Conservation (phyloP, 2,329 filamentous ascomycete species). For the Pseudogymnoascus sp. region DNA sequence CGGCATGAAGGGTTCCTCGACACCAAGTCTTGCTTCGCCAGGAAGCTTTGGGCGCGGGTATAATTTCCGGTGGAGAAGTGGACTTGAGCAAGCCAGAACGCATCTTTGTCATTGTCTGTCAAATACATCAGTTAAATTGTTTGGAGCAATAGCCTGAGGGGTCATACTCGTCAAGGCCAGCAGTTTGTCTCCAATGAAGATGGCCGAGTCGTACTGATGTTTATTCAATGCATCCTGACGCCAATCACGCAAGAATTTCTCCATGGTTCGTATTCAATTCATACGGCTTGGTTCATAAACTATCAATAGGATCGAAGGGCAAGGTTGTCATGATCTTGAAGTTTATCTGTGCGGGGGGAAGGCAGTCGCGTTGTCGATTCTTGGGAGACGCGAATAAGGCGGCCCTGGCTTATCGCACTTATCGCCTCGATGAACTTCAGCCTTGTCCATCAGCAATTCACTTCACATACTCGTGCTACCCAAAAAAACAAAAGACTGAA, state of each 20-base stretch:
- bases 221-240: conserved; percentile 91
- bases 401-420: not conserved
- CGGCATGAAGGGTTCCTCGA: conserved; percentile 76
- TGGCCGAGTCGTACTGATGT: conserved; percentile 91
- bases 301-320: not conserved
- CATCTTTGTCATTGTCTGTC: conserved; percentile 83
- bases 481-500: too few relatives aligned
- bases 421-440: not conserved
- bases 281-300: not conserved
- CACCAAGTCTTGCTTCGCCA: conserved; percentile 77
- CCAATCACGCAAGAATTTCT: conserved; percentile 89
- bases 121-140: conserved; percentile 2
- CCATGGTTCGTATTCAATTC: conserved; percentile 51
- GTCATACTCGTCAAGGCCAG: conserved; percentile 79
- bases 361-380: conserved; percentile 3
- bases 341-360: not conserved
- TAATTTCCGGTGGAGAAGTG: conserved; percentile 96
- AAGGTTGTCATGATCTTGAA: not conserved
- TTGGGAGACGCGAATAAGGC: not conserved
- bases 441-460: not conserved
- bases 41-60: conserved; percentile 78
- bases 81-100: conserved; percentile 96
- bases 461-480: not conserved
- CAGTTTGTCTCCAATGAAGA: conserved; percentile 96
- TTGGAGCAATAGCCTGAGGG: not conserved